Conservation (phyloP, 2,329 filamentous ascomycete species). For the Polytolypa hystricis region DNA sequence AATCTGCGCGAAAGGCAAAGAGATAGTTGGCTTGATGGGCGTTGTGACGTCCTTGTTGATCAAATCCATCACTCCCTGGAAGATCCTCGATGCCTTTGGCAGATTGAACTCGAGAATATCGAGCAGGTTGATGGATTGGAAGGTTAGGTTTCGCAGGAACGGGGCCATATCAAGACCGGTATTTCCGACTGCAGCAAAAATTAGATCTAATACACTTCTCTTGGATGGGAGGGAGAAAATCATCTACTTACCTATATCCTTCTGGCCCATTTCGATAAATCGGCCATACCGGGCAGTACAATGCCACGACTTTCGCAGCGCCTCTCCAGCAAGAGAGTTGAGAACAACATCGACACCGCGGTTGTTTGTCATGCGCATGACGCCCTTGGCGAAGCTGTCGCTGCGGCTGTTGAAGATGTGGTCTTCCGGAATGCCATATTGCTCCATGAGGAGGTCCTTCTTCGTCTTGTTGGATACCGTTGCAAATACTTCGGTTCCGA, state of each 20-base stretch:
- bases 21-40: conserved; percentile 21
- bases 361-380: conserved; percentile 9
- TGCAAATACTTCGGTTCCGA: conserved; percentile 14
- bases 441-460: conserved; percentile 10
- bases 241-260: background rate
- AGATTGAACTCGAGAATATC: background rate
- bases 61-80: background rate
- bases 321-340: conserved; percentile 12
- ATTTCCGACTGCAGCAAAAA: background rate
- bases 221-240: background rate
- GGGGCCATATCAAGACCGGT: background rate
- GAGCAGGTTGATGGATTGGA: background rate
- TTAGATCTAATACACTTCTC: background rate
- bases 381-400: conserved; percentile 7
- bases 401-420: conserved; percentile 11
- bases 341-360: conserved; percentile 12
- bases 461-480: conserved; percentile 14
- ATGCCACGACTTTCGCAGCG: conserved; percentile 8
- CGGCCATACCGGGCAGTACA: conserved; percentile 11
- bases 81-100: background rate
- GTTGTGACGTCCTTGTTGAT: background rate
- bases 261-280: conserved; percentile 6
- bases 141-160: background rate
- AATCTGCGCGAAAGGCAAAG: conserved; percentile 20
- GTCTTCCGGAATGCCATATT: conserved; percentile 7